Conservation (phyloP, 306 rosid species). For the Malus fusca region DNA sequence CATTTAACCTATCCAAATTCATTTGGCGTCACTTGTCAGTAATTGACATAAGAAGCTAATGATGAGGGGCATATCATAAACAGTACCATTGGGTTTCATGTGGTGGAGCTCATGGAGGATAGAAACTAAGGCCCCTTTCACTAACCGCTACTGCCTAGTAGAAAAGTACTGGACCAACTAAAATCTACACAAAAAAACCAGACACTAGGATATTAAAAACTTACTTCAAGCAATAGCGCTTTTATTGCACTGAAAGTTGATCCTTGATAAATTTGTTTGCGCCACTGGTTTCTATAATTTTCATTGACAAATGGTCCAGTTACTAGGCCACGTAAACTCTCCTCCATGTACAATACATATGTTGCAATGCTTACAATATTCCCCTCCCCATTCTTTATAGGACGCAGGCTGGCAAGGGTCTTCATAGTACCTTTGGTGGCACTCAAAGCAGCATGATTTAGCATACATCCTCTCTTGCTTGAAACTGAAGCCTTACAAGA, state of each 20-base stretch:
- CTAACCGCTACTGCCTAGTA: neutral
- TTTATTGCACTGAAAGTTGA: conserved; percentile 50
- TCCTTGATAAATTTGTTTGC: conserved; percentile 57
- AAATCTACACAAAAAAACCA: conserved; percentile 6
- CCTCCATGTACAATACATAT: conserved; percentile 74
- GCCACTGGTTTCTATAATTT: conserved; percentile 63
- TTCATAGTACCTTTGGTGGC: conserved; percentile 85
- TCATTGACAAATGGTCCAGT: conserved; percentile 70
- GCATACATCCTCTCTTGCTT: conserved; percentile 97
- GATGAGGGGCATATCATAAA: neutral
- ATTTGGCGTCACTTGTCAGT: neutral
- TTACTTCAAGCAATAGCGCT: conserved; percentile 66
- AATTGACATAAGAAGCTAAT: neutral
- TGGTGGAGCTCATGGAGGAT: neutral
- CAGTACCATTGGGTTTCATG: neutral
- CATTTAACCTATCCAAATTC: neutral
- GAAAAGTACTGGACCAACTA: neutral
- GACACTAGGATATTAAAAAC: conserved; percentile 24
- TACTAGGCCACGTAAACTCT: conserved; percentile 60
- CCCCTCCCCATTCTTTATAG: conserved; percentile 71
- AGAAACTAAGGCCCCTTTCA: neutral
- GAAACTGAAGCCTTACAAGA: conserved; percentile 72
- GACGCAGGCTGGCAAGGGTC: conserved; percentile 54
- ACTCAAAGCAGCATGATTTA: conserved; percentile 81
- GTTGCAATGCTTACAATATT: conserved; percentile 67